Evolutionary conservation across 805 yeast genomes (phyloP).

Genomic region (Saccharomyces paradoxus): DNA sequence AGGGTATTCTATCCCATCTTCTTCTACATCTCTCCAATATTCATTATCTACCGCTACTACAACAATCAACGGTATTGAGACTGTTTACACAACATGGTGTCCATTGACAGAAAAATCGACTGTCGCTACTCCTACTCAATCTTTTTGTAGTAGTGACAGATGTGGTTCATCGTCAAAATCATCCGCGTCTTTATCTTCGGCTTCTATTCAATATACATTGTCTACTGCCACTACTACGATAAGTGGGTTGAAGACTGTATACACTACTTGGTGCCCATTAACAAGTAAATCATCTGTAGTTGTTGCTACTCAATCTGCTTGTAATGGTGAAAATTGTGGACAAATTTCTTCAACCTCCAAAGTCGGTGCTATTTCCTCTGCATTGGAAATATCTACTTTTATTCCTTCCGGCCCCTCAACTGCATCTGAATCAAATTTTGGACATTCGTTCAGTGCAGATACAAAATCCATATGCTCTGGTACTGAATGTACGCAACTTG

Average conservation of each 20-base stretch:
- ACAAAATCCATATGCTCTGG: background rate
- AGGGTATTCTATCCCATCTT: background rate
- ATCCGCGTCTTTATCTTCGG: background rate
- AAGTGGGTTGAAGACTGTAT: slow-evolving; percentile 30
- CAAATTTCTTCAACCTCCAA: background rate
- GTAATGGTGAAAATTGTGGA: background rate
- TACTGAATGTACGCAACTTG: background rate
- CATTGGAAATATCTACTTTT: slow-evolving; percentile 1
- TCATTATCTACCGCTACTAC: background rate
- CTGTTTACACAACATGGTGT: slow-evolving; percentile 37
- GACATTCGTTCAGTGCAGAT: background rate
- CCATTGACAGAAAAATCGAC: slow-evolving; percentile 17
- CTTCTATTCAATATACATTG: slow-evolving; percentile 12
- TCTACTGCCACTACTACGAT: slow-evolving; percentile 29
- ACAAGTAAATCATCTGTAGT: slow-evolving; percentile 5
- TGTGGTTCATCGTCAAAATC: background rate
- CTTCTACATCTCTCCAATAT: background rate
- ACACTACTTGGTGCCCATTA: slow-evolving; percentile 37
- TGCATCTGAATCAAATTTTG: background rate
- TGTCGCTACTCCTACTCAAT: background rate
- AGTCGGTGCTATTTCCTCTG: slow-evolving; percentile 1
- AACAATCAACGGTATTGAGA: slow-evolving; percentile 3
- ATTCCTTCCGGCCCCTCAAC: background rate
- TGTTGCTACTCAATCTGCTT: background rate
- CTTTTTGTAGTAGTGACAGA: background rate